phyloP scores from a whole-genome alignment of 2,329 filamentous ascomycete species.

The Ophiostoma triangulosporum region DNA sequence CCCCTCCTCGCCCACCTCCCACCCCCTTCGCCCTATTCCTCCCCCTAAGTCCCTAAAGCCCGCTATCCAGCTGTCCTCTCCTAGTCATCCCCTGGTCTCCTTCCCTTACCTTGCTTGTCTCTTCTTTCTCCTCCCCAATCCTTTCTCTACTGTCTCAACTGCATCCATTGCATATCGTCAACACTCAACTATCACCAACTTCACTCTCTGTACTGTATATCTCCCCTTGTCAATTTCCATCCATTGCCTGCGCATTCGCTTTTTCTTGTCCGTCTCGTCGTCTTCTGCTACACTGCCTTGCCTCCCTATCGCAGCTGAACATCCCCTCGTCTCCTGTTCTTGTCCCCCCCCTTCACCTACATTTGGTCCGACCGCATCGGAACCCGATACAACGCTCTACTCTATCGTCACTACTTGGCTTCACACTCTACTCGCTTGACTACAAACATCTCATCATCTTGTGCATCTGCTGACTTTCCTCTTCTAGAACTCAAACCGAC shows the following conservation, averaged over 20 bases:
- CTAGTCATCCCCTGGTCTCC: background rate
- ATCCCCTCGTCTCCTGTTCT: background rate
- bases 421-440: background rate
- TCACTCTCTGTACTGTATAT: background rate
- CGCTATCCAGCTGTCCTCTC: slow-evolving; percentile 2
- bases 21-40: background rate
- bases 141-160: slow-evolving; percentile 4
- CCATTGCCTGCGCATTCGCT: background rate
- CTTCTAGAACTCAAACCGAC: slow-evolving; percentile 25
- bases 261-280: background rate
- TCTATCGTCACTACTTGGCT: background rate
- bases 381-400: background rate
- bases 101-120: background rate
- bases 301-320: background rate
- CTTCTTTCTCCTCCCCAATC: slow-evolving; percentile 1
- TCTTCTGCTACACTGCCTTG: background rate
- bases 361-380: background rate
- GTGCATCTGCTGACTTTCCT: background rate
- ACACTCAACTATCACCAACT: slow-evolving; percentile 5
- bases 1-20: background rate
- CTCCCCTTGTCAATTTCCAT: background rate
- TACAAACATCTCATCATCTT: background rate
- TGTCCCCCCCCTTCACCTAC: background rate
- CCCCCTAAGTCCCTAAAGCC: background rate
- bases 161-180: slow-evolving; percentile 7